Evolutionary conservation across 345 rosid genomes (phyloP).

Genomic region (Euphorbia pulcherrima): DNA sequence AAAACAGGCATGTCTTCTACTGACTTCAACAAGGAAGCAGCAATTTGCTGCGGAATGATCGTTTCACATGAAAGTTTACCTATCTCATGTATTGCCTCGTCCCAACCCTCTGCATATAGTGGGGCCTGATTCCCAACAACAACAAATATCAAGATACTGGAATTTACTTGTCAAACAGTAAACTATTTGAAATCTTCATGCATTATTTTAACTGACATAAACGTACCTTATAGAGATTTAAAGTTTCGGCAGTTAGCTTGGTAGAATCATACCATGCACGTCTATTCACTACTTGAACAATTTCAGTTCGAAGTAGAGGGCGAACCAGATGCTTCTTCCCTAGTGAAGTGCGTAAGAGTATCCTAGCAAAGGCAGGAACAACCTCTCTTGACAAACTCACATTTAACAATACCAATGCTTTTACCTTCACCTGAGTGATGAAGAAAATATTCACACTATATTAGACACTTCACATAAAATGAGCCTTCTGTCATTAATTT

Average conservation of each 20-base stretch:
- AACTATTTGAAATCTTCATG: not conserved
- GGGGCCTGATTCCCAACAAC: slow-evolving; percentile 51
- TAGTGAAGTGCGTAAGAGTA: slow-evolving; percentile 77
- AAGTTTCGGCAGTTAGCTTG: slow-evolving; percentile 72
- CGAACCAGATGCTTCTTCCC: slow-evolving; percentile 96
- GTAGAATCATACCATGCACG: slow-evolving; percentile 92
- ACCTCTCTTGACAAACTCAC: slow-evolving; percentile 88
- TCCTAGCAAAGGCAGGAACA: slow-evolving; percentile 87
- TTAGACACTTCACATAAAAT: not conserved
- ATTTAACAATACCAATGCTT: slow-evolving; percentile 69
- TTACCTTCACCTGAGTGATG: slow-evolving; percentile 45
- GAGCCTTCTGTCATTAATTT: not conserved
- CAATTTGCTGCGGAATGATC: slow-evolving; percentile 59
- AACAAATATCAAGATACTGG: not conserved
- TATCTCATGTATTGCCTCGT: slow-evolving; percentile 90
- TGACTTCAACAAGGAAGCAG: slow-evolving; percentile 53
- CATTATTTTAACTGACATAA: not conserved
- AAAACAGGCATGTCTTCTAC: slow-evolving; percentile 65
- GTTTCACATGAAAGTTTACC: slow-evolving; percentile 82
- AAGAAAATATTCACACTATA: slow-evolving; percentile 9
- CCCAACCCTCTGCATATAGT: slow-evolving; percentile 86
- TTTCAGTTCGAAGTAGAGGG: slow-evolving; percentile 78
- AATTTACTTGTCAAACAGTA: not conserved
- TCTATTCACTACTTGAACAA: slow-evolving; percentile 85
- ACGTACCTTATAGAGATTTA: slow-evolving; percentile 80